Conservation (phyloP, 1,284 basidiomycete genomes). For the Trichosporon asahii region DNA sequence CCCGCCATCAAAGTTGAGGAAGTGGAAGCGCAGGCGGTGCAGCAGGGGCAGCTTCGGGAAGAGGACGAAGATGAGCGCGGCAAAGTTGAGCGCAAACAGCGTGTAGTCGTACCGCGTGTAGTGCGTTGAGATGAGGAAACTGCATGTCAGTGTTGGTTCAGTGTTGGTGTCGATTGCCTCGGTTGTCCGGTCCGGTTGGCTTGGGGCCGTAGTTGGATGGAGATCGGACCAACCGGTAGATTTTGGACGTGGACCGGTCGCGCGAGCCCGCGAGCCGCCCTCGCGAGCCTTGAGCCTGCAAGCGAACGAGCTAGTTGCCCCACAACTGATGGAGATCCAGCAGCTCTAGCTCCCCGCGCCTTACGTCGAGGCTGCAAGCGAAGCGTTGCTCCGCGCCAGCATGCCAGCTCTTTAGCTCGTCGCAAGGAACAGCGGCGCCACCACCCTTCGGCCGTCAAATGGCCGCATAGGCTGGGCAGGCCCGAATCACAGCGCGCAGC, state of each 20-base stretch:
- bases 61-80: constrained; percentile 73
- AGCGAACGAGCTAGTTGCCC: too few species aligned
- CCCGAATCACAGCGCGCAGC: not conserved
- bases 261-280: not conserved
- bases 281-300: too few species aligned
- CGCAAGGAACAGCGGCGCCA: not conserved
- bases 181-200: not conserved
- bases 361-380: too few species aligned
- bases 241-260: not conserved
- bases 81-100: constrained; percentile 87
- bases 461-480: not conserved
- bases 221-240: not conserved
- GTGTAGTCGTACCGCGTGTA: constrained; percentile 94
- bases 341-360: too few species aligned
- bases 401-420: not conserved
- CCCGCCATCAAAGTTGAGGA: constrained; percentile 36
- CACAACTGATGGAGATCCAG: too few species aligned
- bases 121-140: constrained; percentile 95
- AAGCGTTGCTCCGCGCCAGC: not conserved
- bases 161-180: too few species aligned
- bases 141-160: constrained; percentile 44
- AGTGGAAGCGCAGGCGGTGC: constrained; percentile 51
- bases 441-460: not conserved
- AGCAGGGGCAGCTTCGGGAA: constrained; percentile 86
- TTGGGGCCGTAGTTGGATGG: not conserved